Percentiles rank a stretch among this genome's conserved stretches.
Evolutionary conservation across 352 stramenopile genomes (phyloP).

Genomic region (Phytophthora cactorum): DNA sequence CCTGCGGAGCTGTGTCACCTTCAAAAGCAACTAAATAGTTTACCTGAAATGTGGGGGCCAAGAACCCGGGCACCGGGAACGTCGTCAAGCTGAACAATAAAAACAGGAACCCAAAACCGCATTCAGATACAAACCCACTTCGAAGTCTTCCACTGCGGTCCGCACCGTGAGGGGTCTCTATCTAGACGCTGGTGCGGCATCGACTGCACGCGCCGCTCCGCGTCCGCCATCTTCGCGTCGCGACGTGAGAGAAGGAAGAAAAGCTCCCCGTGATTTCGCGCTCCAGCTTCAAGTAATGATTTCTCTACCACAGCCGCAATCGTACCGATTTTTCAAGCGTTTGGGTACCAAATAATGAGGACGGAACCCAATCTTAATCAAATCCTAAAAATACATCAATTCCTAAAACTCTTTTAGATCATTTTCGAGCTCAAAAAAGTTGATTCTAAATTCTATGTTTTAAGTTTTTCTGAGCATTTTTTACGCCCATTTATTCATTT

Average conservation of each 20-base stretch:
- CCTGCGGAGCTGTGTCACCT: not conserved
- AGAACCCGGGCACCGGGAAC: constrained; percentile 68
- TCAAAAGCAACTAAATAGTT: not conserved
- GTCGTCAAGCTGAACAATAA: constrained; percentile 59
- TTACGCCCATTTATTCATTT: too few relatives aligned
- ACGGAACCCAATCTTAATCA: not conserved
- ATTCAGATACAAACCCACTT: not conserved
- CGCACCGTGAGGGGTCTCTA: constrained; percentile 57
- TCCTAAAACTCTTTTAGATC: not conserved
- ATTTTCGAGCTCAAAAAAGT: too few relatives aligned
- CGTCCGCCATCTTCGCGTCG: constrained; percentile 21
- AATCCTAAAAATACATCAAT: not conserved
- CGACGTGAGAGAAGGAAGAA: constrained; percentile 1
- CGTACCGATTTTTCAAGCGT: too few relatives aligned
- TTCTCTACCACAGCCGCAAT: constrained; percentile 31
- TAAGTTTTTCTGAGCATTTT: too few relatives aligned
- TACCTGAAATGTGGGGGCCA: constrained; percentile 60
- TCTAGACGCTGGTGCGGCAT: constrained; percentile 57
- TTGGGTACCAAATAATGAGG: too few relatives aligned
- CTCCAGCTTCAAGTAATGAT: constrained; percentile 32
- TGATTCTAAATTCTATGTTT: too few relatives aligned
- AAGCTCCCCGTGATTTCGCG: constrained; percentile 5
- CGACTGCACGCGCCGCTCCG: constrained; percentile 48
- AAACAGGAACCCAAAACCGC: not conserved
- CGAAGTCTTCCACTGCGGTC: not conserved